Evolutionary conservation across 179 eudicot species (phyloP), one percentile per base, ranked within the genome.

Genomic region (Silene noctiflora): DNA sequence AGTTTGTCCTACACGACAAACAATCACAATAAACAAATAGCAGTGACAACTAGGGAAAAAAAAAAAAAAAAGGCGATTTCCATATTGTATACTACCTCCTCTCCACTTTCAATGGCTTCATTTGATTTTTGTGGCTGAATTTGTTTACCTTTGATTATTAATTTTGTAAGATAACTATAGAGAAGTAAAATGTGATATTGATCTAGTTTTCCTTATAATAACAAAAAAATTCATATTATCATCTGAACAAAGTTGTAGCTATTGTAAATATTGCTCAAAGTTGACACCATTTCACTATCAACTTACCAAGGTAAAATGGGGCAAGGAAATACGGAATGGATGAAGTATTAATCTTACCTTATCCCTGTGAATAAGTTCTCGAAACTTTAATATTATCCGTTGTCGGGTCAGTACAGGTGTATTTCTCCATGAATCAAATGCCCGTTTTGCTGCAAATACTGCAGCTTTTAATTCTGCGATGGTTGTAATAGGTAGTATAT

Each of bases 331-430:
- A 42, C 10, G 4, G 72, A 39, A 39, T 1, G 58, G 58, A 75
- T n/a, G 58, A 44, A 7, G 48, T 13, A 31, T 53, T 2, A 5
- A 11, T 42, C 13, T 69, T 75, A 91, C 98, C 89, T 85, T 88
- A 81, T 94, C 89, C 82, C 94, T 88, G 42, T 89, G 85, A 56
- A 94, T 90, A 83, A 94, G 98, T 59, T 89, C 97, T 83, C 88
- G 92, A 67, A 91, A 82, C 84, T 89, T 91, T 78, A 91, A 77
- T 91, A 94, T 85, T 79, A 90, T 59, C 25, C 85, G 87, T 67
- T 90, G 95, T 20, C 97, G 86, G 22, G 90, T 81, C 7, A 87
- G 77, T 21, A 87, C 80, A 20, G 92, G 88, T 61, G 96, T 91
- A 72, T 83, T 87, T 69, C 91, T 76, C 97, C 97, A 94, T 69